These are phyloP conservation scores for Solanum chiquidenum DNA, from an alignment of 257 asterid species.

Conservation along the genomic window DNA sequence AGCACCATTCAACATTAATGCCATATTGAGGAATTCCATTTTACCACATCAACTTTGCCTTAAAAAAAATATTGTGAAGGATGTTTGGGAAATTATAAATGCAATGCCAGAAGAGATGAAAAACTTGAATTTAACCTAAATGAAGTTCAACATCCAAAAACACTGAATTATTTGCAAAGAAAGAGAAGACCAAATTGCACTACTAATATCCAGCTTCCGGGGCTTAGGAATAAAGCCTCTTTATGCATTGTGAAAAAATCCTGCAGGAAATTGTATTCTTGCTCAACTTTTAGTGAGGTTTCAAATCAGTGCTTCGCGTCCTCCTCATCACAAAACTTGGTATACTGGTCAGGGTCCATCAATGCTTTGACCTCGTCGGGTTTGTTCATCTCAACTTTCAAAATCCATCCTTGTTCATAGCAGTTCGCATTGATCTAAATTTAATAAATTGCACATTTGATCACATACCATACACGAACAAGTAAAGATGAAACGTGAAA, in stretches of 20 bases:
- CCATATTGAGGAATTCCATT: not conserved
- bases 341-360: constrained; percentile 57
- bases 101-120: not conserved
- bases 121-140: not conserved
- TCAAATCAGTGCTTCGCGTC: constrained; percentile 55
- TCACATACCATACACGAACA: not conserved
- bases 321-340: constrained; percentile 83
- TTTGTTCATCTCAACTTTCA: constrained; percentile 66
- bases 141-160: not conserved
- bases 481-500: not conserved
- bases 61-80: not conserved
- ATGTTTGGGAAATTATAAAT: not conserved
- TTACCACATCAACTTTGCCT: not conserved
- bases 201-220: not conserved
- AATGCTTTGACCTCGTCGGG: constrained; percentile 41
- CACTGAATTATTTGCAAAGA: not conserved
- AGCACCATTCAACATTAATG: not conserved
- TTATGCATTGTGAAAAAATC: not conserved
- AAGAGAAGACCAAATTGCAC: not conserved
- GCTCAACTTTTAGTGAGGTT: not conserved
- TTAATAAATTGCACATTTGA: not conserved
- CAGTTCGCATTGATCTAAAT: constrained; percentile 69
- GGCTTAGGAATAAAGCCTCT: not conserved
- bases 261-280: not conserved
- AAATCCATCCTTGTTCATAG: constrained; percentile 87